A percentile compares a stretch with the other conserved stretches of the same genome.
phyloP scores from a whole-genome alignment of 163 green algal species.

The Trebouxiophyceae sp. region DNA sequence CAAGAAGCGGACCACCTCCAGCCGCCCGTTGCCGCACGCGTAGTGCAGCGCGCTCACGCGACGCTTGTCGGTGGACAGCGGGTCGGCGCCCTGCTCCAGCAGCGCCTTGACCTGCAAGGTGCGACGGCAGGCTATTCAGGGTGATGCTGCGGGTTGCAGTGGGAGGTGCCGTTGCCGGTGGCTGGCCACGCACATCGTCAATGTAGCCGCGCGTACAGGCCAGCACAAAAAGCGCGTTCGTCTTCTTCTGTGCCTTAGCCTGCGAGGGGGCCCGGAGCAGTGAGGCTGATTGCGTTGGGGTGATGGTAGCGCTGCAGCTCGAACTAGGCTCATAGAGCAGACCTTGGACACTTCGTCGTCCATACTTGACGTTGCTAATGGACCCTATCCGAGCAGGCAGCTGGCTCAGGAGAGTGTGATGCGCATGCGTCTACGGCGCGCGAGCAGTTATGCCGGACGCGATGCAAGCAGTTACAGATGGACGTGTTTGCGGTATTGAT shows the following conservation, averaged over 20 bases:
- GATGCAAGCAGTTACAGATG: too few relatives aligned
- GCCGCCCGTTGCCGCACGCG: conserved; percentile 30
- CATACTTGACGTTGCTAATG: too few relatives aligned
- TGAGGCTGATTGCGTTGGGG: too few relatives aligned
- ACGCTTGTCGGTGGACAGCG: conserved; percentile 31
- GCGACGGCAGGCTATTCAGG: conserved; percentile 1
- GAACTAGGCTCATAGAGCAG: too few relatives aligned
- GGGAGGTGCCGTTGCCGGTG: background rate
- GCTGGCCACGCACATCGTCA: conserved; percentile 27
- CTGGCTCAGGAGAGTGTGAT: too few relatives aligned
- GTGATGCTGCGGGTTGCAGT: background rate
- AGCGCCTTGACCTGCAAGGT: conserved; percentile 38
- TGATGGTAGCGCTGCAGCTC: too few relatives aligned
- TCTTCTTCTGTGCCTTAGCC: conserved; percentile 33
- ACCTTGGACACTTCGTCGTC: too few relatives aligned
- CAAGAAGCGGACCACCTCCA: conserved; percentile 31
- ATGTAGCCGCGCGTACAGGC: conserved; percentile 37
- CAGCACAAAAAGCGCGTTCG: conserved; percentile 39
- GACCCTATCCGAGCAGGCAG: too few relatives aligned
- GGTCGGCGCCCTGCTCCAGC: conserved; percentile 29
- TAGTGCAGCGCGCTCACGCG: conserved; percentile 32
- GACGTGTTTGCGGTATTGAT: too few relatives aligned
- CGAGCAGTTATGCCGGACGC: too few relatives aligned
- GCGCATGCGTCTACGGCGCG: too few relatives aligned
- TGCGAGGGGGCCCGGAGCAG: too few relatives aligned